These are phyloP conservation scores for Alternaria gaisen DNA, from an alignment of 2,329 filamentous ascomycete genomes.

Conservation along the genomic window DNA sequence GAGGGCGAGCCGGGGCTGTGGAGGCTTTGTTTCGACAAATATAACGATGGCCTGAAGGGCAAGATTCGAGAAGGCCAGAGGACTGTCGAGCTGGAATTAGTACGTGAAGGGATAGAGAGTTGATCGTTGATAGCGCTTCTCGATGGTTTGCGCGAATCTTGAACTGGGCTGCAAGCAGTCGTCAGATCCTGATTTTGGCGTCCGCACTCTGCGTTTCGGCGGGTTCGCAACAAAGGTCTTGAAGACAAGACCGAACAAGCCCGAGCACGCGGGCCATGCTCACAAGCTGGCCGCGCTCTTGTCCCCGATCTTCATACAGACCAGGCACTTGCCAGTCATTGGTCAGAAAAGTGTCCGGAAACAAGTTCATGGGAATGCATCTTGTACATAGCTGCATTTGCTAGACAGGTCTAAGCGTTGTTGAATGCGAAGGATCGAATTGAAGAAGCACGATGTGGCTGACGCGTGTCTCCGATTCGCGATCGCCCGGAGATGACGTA, in stretches of 20 bases:
- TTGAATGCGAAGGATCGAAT: constrained; percentile 7
- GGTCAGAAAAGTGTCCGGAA: neutral
- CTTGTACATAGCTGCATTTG: neutral
- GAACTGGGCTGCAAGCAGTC: neutral
- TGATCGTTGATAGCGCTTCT: neutral
- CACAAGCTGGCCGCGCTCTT: neutral
- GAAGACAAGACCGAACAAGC: neutral
- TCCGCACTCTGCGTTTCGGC: neutral
- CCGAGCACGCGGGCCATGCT: neutral
- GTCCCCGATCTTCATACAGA: neutral
- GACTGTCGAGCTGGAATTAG: constrained; percentile 29
- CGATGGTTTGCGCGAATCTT: neutral
- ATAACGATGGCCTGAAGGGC: constrained; percentile 54
- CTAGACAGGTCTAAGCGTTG: constrained; percentile 8
- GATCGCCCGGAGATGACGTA: constrained; percentile 11
- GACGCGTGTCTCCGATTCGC: constrained; percentile 16
- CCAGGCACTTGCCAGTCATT: neutral
- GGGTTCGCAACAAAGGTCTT: neutral
- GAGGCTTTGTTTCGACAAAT: constrained; percentile 60
- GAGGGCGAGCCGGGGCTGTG: constrained; percentile 58
- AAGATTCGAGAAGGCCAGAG: constrained; percentile 37
- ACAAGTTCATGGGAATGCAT: neutral
- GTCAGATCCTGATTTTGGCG: neutral
- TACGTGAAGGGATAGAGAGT: constrained; percentile 21
- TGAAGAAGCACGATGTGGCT: constrained; percentile 7